Conservation (phyloP, 352 stramenopile species). For the Pythium vanterpoolii region DNA sequence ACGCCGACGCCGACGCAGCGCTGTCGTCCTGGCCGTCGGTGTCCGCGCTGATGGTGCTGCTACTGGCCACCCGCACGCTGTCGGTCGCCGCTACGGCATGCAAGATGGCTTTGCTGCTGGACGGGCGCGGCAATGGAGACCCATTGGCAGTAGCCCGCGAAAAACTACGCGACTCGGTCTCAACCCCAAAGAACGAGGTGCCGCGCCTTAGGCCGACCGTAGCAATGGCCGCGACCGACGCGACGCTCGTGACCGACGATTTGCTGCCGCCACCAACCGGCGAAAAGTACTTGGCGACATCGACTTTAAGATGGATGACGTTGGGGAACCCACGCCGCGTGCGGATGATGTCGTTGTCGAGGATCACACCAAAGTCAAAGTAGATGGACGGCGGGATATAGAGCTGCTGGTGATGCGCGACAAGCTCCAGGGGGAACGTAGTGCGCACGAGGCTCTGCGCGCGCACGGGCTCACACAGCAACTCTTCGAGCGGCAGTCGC, state of each 20-base stretch:
- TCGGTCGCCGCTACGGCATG: conserved; percentile 16
- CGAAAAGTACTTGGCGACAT: conserved; percentile 46
- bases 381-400: conserved; percentile 57
- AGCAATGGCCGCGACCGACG: conserved; percentile 1
- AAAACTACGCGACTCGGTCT: not conserved
- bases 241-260: conserved; percentile 6
- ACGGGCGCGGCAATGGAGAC: conserved; percentile 4
- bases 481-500: conserved; percentile 46
- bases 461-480: conserved; percentile 44
- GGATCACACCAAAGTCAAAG: conserved; percentile 50
- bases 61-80: not conserved
- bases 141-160: conserved; percentile 8
- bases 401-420: conserved; percentile 23
- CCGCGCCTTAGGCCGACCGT: not conserved
- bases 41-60: not conserved
- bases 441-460: conserved; percentile 42
- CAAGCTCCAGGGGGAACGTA: conserved; percentile 35
- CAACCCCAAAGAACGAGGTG: conserved; percentile 16
- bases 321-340: conserved; percentile 50
- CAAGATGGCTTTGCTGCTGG: conserved; percentile 6
- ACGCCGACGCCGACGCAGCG: no score
- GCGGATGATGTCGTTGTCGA: conserved; percentile 43
- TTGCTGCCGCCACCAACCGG: not conserved
- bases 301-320: conserved; percentile 48
- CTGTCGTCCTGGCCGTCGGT: not conserved